Evolutionary conservation across 768 basidiomycete genomes (phyloP), one percentile per base, ranked within the genome.

Genomic region (Trichaptum fuscoviolaceum): DNA sequence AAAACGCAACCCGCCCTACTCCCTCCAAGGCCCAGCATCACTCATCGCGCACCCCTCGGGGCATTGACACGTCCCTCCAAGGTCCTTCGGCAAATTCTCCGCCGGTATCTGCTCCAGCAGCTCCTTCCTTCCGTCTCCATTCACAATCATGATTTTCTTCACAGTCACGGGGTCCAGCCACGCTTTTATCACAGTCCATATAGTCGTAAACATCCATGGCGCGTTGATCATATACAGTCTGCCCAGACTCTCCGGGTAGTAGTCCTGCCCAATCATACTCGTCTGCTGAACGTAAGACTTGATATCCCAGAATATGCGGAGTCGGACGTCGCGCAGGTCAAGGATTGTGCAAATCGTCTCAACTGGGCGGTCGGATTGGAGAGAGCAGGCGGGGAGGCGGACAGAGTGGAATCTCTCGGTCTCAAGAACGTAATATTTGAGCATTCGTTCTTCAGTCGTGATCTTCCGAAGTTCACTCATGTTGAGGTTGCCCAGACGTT

Each of bases 171-270:
- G 88, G 77, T 99, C 96, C 71, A 99, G 81, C 93, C 93, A 99
- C 2, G 87, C 88, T 81, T 93, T 96, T 81, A 99, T 86, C 69
- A 95, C 75, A 23, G 80, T 74, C 96, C 96, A 99, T 24, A 96
- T 91, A 52, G 90, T 85, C 63, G 86, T 85, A 81, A 99, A 99
- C 63, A 87, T 84, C 88, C 91, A 98, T 0, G 96, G 96, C 0
- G 94, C 92, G 74, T 99, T 98, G 84, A 97, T 92, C 84, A 99
- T 95, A 83, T 93, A 99, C 82, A 99, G 98, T 75, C 92, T 93
- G 81, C 96, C 96, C 96, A 98, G 94, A 70, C 84, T 87, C 77
- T 96, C 93, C 1, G 95, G 93, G 77, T 95, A 99, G 70, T 91
- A 83, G 80, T 97, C 86, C 77, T 97, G 95, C 12, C 93, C 93